A percentile compares a stretch with the other conserved stretches of the same genome.
These are phyloP conservation scores for Dactylellina sp. DNA, from an alignment of 2,329 filamentous ascomycete genomes.

Conservation along the genomic window DNA sequence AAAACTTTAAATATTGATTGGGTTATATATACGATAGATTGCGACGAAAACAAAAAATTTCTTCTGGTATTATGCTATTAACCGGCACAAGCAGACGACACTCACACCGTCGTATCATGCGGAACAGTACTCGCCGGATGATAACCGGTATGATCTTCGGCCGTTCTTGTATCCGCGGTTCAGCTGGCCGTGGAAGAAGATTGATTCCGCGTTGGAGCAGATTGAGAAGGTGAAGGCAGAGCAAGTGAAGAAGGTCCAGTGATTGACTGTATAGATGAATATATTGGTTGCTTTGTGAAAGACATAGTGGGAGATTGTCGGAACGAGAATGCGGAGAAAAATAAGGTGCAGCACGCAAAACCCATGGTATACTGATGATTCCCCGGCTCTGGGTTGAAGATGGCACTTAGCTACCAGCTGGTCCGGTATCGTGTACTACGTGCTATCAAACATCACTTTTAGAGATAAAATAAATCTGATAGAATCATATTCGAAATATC, in stretches of 20 bases:
- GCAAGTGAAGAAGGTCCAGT: slow-evolving; percentile 56
- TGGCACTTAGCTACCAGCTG: no score
- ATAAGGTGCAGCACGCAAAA: no score
- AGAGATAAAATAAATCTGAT: no score
- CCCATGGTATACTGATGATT: no score
- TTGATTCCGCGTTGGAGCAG: slow-evolving; percentile 63
- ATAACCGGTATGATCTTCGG: slow-evolving; percentile 64
- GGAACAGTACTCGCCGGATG: slow-evolving; percentile 67
- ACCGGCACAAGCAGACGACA: slow-evolving; percentile 74
- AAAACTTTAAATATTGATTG: background rate
- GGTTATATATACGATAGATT: slow-evolving; percentile 61
- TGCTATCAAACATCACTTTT: no score
- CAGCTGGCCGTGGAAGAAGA: slow-evolving; percentile 65
- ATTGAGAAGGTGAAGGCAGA: slow-evolving; percentile 61
- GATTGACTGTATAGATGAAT: background rate
- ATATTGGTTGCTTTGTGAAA: background rate
- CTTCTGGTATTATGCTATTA: slow-evolving; percentile 72
- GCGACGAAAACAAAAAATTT: slow-evolving; percentile 67
- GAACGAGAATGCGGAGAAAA: no score
- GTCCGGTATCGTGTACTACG: no score
- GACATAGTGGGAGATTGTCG: no score
- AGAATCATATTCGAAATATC: no score
- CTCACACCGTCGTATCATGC: slow-evolving; percentile 71
- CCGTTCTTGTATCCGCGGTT: slow-evolving; percentile 65
- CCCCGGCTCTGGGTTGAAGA: no score